Conservation (phyloP, 495 filamentous ascomycete genomes). For the Talaromyces borbonicus region DNA sequence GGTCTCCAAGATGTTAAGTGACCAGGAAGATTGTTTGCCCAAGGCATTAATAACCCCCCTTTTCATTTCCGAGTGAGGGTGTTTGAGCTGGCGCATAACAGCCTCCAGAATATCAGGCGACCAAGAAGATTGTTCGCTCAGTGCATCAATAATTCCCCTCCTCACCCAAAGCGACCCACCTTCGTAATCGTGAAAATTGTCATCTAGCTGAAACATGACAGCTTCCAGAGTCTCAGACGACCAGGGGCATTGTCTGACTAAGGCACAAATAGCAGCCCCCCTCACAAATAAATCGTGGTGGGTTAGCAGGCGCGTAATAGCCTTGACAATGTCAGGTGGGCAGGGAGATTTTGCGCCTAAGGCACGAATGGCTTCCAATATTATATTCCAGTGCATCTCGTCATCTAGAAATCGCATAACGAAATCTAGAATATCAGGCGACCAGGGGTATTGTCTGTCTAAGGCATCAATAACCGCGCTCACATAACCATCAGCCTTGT, state of each 20-base stretch:
- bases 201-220: background rate
- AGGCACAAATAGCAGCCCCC: background rate
- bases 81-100: background rate
- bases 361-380: too few relatives aligned
- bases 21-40: background rate
- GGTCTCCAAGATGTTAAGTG: background rate
- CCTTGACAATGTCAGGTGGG: background rate
- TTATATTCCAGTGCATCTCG: too few relatives aligned
- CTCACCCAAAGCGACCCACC: too few relatives aligned
- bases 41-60: background rate
- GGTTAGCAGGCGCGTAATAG: background rate
- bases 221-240: background rate
- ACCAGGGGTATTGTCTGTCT: background rate
- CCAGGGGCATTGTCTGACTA: background rate
- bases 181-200: background rate
- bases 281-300: background rate
- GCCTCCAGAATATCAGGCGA: background rate
- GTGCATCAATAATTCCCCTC: background rate
- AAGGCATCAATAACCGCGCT: background rate
- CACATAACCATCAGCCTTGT: too few relatives aligned
- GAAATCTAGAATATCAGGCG: background rate
- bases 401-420: too few relatives aligned
- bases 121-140: background rate
- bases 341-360: background rate
- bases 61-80: background rate